These are phyloP conservation scores for Boletus reticulatus DNA, from an alignment of 768 basidiomycete genomes.

Conservation along the genomic window DNA sequence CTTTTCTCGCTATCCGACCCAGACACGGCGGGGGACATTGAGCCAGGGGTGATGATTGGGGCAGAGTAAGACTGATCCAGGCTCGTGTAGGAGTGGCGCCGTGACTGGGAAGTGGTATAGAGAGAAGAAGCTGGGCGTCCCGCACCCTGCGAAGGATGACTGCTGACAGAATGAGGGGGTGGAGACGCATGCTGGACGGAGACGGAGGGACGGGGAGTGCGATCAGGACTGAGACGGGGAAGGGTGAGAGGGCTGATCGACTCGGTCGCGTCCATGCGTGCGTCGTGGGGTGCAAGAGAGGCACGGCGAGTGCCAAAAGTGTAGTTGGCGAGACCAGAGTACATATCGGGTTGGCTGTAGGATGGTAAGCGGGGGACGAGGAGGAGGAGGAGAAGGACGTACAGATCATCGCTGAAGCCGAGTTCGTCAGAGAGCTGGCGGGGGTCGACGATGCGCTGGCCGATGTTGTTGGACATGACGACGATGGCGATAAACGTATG, in stretches of 20 bases:
- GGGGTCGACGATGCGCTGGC: conserved; percentile 29
- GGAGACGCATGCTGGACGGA: conserved; percentile 16
- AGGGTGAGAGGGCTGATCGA: conserved; percentile 39
- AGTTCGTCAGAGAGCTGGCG: conserved; percentile 29
- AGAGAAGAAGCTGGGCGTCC: conserved; percentile 24
- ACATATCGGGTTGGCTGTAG: conserved; percentile 21
- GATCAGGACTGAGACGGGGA: conserved; percentile 33
- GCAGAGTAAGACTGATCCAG: not conserved
- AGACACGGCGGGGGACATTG: conserved; percentile 11
- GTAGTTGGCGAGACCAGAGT: conserved; percentile 40
- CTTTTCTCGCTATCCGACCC: conserved; percentile 32
- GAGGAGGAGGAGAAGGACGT: not conserved
- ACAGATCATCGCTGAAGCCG: conserved; percentile 5
- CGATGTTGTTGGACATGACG: conserved; percentile 17
- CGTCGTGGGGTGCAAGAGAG: conserved; percentile 16
- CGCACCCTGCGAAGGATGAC: conserved; percentile 33
- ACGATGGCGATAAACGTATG: conserved; percentile 14
- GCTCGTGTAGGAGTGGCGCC: conserved; percentile 14
- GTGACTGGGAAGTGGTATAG: conserved; percentile 11
- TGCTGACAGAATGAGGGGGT: conserved; percentile 22
- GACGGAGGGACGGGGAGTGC: conserved; percentile 46
- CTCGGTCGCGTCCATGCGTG: conserved; percentile 19
- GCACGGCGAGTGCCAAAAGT: conserved; percentile 39
- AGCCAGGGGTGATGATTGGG: not conserved
- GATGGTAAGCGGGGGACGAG: not conserved